Percentiles rank a stretch among this genome's conserved stretches.
Conservation (phyloP, 768 basidiomycete species). For the Phaffia tasmanica region DNA sequence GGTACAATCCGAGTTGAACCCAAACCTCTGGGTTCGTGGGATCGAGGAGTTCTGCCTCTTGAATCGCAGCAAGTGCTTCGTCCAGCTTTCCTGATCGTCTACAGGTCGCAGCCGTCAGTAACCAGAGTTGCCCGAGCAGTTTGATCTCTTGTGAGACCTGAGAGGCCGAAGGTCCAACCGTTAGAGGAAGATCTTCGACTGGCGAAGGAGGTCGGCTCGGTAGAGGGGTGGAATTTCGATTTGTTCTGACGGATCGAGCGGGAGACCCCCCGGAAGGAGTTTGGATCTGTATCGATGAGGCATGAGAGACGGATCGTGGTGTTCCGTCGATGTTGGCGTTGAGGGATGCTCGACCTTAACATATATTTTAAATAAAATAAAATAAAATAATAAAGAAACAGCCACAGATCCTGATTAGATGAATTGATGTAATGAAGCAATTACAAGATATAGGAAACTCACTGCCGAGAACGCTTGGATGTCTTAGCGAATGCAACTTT, state of each 20-base stretch:
- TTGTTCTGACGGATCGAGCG: neutral
- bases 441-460: neutral
- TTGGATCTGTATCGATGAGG: conserved; percentile 73
- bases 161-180: conserved; percentile 28
- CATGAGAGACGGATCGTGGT: conserved; percentile 39
- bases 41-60: conserved; percentile 85
- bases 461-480: neutral
- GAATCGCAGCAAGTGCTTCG: conserved; percentile 78
- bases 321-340: neutral
- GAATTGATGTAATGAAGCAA: neutral
- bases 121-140: conserved; percentile 76
- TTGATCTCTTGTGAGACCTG: conserved; percentile 45
- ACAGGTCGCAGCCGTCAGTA: conserved; percentile 90
- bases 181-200: conserved; percentile 36
- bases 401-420: neutral
- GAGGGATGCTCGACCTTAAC: neutral
- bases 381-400: too few species aligned
- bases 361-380: neutral
- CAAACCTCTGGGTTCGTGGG: conserved; percentile 79
- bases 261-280: conserved; percentile 31
- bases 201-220: conserved; percentile 41
- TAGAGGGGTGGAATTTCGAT: conserved; percentile 28
- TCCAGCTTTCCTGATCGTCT: conserved; percentile 78
- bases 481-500: conserved; percentile 9
- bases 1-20: conserved; percentile 80